Conservation (phyloP, 768 basidiomycete species). For the Lactifluus rugatus region DNA sequence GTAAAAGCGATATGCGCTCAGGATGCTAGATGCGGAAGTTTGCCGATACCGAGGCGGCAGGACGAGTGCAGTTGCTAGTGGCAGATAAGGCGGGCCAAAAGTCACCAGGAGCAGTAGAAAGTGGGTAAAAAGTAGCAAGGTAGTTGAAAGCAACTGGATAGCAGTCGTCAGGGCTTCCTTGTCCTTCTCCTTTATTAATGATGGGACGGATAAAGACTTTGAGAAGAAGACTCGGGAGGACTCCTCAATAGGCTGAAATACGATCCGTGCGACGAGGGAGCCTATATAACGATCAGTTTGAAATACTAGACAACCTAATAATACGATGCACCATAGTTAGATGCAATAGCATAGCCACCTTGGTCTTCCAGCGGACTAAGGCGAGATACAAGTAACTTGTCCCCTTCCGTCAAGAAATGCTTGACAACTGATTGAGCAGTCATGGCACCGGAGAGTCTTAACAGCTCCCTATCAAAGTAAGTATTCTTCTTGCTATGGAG, state of each 20-base stretch:
- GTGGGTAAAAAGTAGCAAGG: constrained; percentile 57
- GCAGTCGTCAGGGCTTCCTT: constrained; percentile 27
- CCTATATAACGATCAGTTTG: constrained; percentile 36
- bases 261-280: constrained; percentile 81
- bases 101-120: constrained; percentile 60
- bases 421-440: constrained; percentile 85
- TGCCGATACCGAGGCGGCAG: constrained; percentile 59
- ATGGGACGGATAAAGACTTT: constrained; percentile 30
- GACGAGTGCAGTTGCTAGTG: constrained; percentile 55
- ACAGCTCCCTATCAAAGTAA: constrained; percentile 38
- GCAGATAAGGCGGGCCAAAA: constrained; percentile 70
- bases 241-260: constrained; percentile 96
- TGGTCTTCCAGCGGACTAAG: constrained; percentile 81
- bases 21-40: constrained; percentile 73
- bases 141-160: constrained; percentile 36
- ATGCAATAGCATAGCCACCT: constrained; percentile 91
- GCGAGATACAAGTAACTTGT: constrained; percentile 80
- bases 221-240: constrained; percentile 86
- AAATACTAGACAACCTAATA: neutral
- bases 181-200: neutral
- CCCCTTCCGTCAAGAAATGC: constrained; percentile 92
- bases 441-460: constrained; percentile 70
- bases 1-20: constrained; percentile 76
- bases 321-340: constrained; percentile 72
- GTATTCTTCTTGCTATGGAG: constrained; percentile 19